Evolutionary conservation across 164 flowering plant genomes (phyloP).

Genomic region (Stephania yunnanensis): DNA sequence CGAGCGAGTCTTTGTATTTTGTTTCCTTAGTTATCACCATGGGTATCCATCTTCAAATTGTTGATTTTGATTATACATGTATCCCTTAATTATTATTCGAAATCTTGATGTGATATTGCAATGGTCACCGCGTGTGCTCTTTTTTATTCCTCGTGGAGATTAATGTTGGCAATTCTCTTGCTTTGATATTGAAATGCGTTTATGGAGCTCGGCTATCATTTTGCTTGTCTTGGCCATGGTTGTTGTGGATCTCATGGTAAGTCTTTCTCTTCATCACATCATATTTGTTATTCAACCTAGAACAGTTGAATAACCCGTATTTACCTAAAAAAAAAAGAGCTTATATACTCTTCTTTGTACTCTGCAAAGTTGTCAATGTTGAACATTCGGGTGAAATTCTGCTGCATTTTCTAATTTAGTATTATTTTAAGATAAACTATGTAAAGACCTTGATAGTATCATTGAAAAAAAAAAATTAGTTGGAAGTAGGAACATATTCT

Average conservation of each 20-base stretch:
- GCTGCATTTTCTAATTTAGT: not conserved
- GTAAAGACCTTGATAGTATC: no score
- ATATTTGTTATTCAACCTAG: not conserved
- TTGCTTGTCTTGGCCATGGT: constrained; percentile 82
- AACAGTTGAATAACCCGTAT: not conserved
- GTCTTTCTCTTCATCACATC: constrained; percentile 3
- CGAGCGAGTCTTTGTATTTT: constrained; percentile 90
- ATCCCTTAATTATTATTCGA: not conserved
- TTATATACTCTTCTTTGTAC: no score
- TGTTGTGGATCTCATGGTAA: constrained; percentile 83
- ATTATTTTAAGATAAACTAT: no score
- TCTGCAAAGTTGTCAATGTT: no score
- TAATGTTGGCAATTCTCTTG: not conserved
- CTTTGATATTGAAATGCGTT: constrained; percentile 24
- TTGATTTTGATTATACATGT: constrained; percentile 2
- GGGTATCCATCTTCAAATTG: constrained; percentile 48
- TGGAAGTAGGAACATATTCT: no score
- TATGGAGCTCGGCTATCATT: constrained; percentile 90
- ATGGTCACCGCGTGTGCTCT: not conserved
- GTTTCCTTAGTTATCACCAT: constrained; percentile 83
- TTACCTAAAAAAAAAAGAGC: no score
- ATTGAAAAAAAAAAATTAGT: no score
- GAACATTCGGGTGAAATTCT: not conserved
- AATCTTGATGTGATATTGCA: no score
- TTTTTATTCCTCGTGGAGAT: not conserved